A percentile compares a stretch with the other conserved stretches of the same genome.
phyloP scores from a whole-genome alignment of 805 yeast species.

The Spathaspora passalidarum region DNA sequence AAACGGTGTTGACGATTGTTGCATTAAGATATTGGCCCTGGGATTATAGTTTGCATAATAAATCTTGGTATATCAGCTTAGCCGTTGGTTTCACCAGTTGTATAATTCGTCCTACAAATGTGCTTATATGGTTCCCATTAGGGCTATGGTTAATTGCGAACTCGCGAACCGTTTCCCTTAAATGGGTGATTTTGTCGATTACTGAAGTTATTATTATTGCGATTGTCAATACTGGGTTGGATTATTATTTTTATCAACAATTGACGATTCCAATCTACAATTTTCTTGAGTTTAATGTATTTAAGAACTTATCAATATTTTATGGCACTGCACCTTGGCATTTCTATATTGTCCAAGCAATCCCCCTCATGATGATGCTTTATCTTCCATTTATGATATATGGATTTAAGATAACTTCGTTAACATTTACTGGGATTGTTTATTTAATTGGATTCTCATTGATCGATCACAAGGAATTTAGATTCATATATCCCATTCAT shows the following conservation, averaged over 20 bases:
- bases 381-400: slow-evolving; percentile 58
- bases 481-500: slow-evolving; percentile 83
- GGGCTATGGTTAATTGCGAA: slow-evolving; percentile 37
- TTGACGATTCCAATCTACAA: slow-evolving; percentile 61
- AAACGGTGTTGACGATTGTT: slow-evolving; percentile 63
- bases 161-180: slow-evolving; percentile 9
- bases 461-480: slow-evolving; percentile 83
- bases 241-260: slow-evolving; percentile 57
- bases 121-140: slow-evolving; percentile 66
- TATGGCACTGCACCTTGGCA: slow-evolving; percentile 86
- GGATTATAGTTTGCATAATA: slow-evolving; percentile 24
- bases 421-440: slow-evolving; percentile 14
- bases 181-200: slow-evolving; percentile 17
- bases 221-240: slow-evolving; percentile 42
- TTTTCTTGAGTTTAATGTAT: slow-evolving; percentile 75
- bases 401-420: slow-evolving; percentile 5
- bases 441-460: slow-evolving; percentile 59
- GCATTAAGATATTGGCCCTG: slow-evolving; percentile 76
- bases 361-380: slow-evolving; percentile 72
- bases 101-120: slow-evolving; percentile 82
- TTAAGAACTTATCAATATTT: slow-evolving; percentile 68
- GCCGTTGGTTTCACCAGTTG: slow-evolving; percentile 42
- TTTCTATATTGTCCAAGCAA: slow-evolving; percentile 77
- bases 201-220: slow-evolving; percentile 25
- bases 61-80: slow-evolving; percentile 11